Base-by-base conservation (phyloP, 2,329 filamentous ascomycete genomes). In the Colletotrichum sp. region DNA sequence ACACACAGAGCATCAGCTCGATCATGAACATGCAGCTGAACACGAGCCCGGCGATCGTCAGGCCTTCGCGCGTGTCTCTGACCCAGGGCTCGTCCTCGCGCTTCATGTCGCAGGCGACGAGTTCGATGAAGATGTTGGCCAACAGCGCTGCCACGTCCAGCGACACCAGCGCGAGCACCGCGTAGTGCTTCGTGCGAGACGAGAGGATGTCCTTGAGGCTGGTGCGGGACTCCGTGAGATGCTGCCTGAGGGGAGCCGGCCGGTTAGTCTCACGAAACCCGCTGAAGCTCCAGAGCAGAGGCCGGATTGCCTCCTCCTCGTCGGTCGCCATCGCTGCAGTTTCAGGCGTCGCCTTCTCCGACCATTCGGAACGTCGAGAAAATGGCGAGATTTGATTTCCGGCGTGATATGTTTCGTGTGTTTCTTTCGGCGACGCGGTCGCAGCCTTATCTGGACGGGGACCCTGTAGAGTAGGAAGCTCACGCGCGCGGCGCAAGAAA, bases 11-110 rank as follows among this genome's bases (percentile, higher is more conserved):
- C 12, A 89, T 71, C 82, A 94, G 82, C 83, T 95, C 93, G 1
- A 88, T 79, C 85, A 94, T 87, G 81, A 95, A 95, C 32, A 94
- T 80, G 78, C 88, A 90, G 71, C 91, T 93, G 80, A 94, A 91
- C 3, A 90, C 85, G 60, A 94, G 82, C 8, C 91, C 90, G 39
- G 90, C 83, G 4, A 87, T 84, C 15, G 88, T 88, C 55, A 94
- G 83, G 0, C 81, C 79, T n/a, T 81, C 77, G 19, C 82, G 82
- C 39, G 86, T 80, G 2, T 79, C 74, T 11, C 79, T 77, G 8
- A 88, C 87, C 87, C 88, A 89, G 1, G 81, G 77, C 78, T 86
- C 84, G 65, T 85, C 78, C 36, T 82, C 76, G 48, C 82, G 80
- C 61, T 85, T 82, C 78, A 84, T 83, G 78, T 89, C 87, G 81